Evolutionary conservation across 2,329 filamentous ascomycete genomes (phyloP).

Genomic region (Aspergillus sp.): DNA sequence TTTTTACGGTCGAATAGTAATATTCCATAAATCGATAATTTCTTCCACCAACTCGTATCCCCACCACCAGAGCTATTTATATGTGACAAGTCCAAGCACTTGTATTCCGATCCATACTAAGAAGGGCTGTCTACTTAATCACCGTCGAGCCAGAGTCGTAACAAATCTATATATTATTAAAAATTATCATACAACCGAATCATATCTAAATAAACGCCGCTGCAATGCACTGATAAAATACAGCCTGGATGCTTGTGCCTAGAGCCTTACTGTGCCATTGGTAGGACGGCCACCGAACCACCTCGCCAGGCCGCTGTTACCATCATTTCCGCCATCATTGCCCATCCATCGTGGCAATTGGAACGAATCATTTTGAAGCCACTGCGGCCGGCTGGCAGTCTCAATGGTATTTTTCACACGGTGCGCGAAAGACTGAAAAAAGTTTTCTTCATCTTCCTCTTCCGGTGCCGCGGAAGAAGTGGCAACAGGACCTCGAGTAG

Average conservation of each 20-base stretch:
- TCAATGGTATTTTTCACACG: slow-evolving; percentile 92
- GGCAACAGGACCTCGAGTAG: slow-evolving; percentile 33
- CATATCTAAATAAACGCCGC: slow-evolving; percentile 22
- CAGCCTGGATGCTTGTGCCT: slow-evolving; percentile 8
- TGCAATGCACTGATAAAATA: slow-evolving; percentile 21
- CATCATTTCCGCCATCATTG: slow-evolving; percentile 48
- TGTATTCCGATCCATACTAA: too few relatives aligned
- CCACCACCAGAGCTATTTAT: too few relatives aligned
- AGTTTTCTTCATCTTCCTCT: slow-evolving; percentile 75
- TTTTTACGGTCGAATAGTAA: too few relatives aligned
- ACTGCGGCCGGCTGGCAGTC: slow-evolving; percentile 74
- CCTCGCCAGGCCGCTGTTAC: slow-evolving; percentile 33
- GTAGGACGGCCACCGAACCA: slow-evolving; percentile 43
- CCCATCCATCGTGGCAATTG: slow-evolving; percentile 82
- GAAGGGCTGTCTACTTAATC: too few relatives aligned
- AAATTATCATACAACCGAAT: slow-evolving; percentile 12
- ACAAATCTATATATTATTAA: slow-evolving; percentile 3
- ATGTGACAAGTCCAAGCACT: too few relatives aligned
- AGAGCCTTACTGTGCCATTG: slow-evolving; percentile 43
- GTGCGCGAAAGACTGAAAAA: slow-evolving; percentile 80
- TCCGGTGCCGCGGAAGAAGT: slow-evolving; percentile 50
- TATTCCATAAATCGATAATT: too few relatives aligned
- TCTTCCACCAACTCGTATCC: too few relatives aligned
- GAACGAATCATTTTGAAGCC: slow-evolving; percentile 73
- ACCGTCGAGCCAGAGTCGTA: not conserved